Base-by-base conservation (phyloP, 73 alveolate genomes). In the Urostyla sp. region DNA sequence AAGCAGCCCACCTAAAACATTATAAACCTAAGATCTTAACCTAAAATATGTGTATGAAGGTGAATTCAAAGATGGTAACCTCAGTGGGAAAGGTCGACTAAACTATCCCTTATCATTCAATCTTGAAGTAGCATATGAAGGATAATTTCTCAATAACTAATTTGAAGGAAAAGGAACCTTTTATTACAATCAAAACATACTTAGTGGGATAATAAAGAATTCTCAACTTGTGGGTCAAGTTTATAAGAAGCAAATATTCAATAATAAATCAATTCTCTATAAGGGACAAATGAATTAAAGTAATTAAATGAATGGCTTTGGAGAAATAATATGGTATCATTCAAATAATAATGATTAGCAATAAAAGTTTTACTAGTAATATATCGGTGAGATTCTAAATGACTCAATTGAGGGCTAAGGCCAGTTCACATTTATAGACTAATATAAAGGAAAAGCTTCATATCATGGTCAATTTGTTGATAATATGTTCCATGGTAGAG, bases 141-240 rank as follows among this genome's bases (percentile, higher is more conserved):
- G 76, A 31, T n/a, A 36, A 18, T 59, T 59, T 32, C 7, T 11
- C 18, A 6, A 11, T 6, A 34, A 34, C 21, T 28, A 59, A 20
- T 34, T 34, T 30, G 37, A 59, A 8, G 76, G 76, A 3, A 59
- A 59, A 59, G 76, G 76, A 15, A 59, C 76, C 4, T 59, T 59
- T 32, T 59, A 59, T 32, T 59, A 35, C 37, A 40, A 40, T 4
- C 20, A 23, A 28, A 59, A 59, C 30, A 5, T 59, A 3, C 32
- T 59, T 32, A 52, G 37, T 59, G 76, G 76, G 34, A 35, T 59
- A 35, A n/a, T 59, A 5, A 59, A 59, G 35, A 26, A 30, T 8
- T 18, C n/a, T 15, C 32, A 59, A 20, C 21, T 59, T 18, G 55
- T 40, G 7, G 76, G 76, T n/a, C 30, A 59, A 59, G 76, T 55